phyloP scores from a whole-genome alignment of 2,329 filamentous ascomycete genomes.

The Xylaria sp. region DNA sequence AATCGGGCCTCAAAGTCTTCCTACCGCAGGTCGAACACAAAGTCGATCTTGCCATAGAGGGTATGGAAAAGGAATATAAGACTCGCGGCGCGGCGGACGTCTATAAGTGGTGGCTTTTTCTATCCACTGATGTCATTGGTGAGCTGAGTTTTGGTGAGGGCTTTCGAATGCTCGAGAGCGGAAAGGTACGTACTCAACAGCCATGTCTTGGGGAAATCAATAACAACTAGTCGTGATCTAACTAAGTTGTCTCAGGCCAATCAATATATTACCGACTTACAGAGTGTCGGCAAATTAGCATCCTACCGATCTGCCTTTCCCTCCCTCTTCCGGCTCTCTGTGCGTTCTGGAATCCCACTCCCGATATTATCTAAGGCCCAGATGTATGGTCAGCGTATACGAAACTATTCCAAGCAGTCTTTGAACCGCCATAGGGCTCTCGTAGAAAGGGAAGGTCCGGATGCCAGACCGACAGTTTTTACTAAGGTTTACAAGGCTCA shows the following conservation, averaged over 20 bases:
- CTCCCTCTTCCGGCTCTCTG: conserved; percentile 40
- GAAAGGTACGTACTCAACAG: conserved; percentile 53
- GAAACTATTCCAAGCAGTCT: conserved; percentile 46
- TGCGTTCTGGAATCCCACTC: conserved; percentile 43
- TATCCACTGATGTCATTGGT: conserved; percentile 65
- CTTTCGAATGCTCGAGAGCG: conserved; percentile 62
- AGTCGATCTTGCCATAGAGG: conserved; percentile 54
- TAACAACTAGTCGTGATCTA: background rate
- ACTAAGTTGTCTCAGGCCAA: conserved; percentile 51
- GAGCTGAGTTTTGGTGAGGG: conserved; percentile 65
- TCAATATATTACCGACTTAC: conserved; percentile 56
- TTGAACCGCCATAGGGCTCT: conserved; percentile 36
- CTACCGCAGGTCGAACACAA: conserved; percentile 51
- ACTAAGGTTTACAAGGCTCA: conserved; percentile 52
- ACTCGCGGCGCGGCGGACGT: conserved; percentile 56
- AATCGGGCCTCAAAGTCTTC: conserved; percentile 50
- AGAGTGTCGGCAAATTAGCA: conserved; percentile 40
- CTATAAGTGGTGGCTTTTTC: conserved; percentile 65
- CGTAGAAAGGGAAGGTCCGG: conserved; percentile 38
- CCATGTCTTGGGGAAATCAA: too few species aligned
- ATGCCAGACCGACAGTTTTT: conserved; percentile 51
- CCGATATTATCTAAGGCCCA: conserved; percentile 41
- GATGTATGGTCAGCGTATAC: conserved; percentile 36
- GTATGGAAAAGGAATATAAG: conserved; percentile 57
- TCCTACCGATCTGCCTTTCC: conserved; percentile 49